Percentiles rank a stretch among this genome's conserved stretches.
These are phyloP conservation scores for Inga laurina DNA, from an alignment of 306 rosid species.

Conservation along the genomic window DNA sequence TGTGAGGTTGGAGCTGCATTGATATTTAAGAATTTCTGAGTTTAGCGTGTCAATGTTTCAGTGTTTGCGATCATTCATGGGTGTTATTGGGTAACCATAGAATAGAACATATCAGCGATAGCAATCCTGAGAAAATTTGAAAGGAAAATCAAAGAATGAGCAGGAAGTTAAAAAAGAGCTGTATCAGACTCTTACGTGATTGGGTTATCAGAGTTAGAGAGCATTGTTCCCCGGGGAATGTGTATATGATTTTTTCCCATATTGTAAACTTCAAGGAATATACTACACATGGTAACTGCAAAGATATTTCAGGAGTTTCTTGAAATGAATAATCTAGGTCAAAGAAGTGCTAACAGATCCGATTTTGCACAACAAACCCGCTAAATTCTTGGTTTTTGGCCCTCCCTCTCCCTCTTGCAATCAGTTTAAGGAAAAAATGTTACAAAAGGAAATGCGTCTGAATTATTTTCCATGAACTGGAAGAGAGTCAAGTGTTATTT, in stretches of 20 bases:
- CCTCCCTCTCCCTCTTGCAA: background rate
- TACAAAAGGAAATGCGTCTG: background rate
- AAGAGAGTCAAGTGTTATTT: background rate
- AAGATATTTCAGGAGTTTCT: slow-evolving; percentile 14
- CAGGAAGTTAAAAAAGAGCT: background rate
- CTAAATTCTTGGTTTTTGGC: background rate
- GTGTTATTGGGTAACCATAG: background rate
- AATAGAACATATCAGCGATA: background rate
- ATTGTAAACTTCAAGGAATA: background rate
- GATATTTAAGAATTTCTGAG: background rate
- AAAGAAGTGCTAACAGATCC: background rate
- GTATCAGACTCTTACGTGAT: background rate
- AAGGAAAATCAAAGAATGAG: background rate
- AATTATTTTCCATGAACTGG: slow-evolving; percentile 1
- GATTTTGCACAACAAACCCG: background rate
- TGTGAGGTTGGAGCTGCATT: background rate
- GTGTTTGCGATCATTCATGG: background rate
- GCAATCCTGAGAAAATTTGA: background rate
- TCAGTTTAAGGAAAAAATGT: background rate
- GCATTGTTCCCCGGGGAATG: background rate
- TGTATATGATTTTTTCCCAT: background rate
- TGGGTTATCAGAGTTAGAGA: background rate
- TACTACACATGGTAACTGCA: background rate
- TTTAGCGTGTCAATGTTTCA: background rate
- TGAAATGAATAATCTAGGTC: background rate